Percentiles rank a stretch among this genome's conserved stretches.
phyloP scores from a whole-genome alignment of 179 eudicot genomes.

The Nepenthes alata region DNA sequence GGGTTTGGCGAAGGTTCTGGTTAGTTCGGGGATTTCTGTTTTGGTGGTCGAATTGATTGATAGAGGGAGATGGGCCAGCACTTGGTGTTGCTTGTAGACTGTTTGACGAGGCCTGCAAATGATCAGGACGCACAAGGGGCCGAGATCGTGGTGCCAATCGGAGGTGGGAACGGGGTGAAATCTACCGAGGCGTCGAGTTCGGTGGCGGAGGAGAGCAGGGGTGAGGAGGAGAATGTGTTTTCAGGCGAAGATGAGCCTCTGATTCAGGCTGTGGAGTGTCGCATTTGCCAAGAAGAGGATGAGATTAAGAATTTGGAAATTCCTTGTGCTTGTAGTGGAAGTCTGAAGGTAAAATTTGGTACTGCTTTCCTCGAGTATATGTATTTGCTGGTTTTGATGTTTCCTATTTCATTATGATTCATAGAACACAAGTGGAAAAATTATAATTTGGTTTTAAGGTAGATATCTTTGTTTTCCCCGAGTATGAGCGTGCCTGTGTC shows the following conservation, averaged over 20 bases:
- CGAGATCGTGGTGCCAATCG: slow-evolving; percentile 24
- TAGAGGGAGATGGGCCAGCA: slow-evolving; percentile 46
- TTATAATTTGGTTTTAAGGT: too few species aligned
- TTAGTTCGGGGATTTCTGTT: too few species aligned
- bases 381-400: too few species aligned
- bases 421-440: too few species aligned
- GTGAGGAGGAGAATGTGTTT: slow-evolving; percentile 18
- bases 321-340: slow-evolving; percentile 82
- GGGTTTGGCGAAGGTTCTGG: too few species aligned
- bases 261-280: slow-evolving; percentile 57
- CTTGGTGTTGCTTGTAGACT: slow-evolving; percentile 50
- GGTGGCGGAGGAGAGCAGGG: slow-evolving; percentile 10
- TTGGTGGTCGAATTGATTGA: not conserved
- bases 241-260: slow-evolving; percentile 56
- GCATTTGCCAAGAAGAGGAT: slow-evolving; percentile 93
- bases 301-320: slow-evolving; percentile 49
- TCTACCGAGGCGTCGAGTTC: slow-evolving; percentile 26
- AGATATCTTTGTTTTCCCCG: too few species aligned
- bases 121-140: slow-evolving; percentile 23
- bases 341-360: slow-evolving; percentile 51
- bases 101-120: slow-evolving; percentile 25
- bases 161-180: slow-evolving; percentile 12
- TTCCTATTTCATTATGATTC: too few species aligned
- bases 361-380: not conserved
- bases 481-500: too few species aligned